phyloP scores from a whole-genome alignment of 2,329 filamentous ascomycete genomes.

The Cordyceps javanica region DNA sequence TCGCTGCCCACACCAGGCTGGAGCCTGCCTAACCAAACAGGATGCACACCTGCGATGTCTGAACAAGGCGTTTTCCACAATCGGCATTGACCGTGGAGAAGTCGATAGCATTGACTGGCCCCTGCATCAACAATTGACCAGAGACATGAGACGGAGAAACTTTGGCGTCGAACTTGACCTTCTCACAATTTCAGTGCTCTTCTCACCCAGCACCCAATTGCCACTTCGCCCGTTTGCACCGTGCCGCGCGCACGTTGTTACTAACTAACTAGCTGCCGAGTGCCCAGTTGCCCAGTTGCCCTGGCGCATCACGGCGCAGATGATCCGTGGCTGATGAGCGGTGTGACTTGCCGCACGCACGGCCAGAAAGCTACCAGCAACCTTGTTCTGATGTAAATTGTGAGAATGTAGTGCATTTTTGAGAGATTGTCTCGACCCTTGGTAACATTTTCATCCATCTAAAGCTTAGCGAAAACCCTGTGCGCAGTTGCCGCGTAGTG shows the following conservation, averaged over 20 bases:
- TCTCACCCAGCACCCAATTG: neutral
- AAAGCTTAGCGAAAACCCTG: neutral
- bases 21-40: neutral
- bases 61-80: neutral
- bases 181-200: neutral
- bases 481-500: neutral
- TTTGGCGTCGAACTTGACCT: neutral
- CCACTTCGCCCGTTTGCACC: neutral
- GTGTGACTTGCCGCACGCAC: neutral
- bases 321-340: neutral
- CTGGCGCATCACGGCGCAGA: neutral
- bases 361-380: neutral
- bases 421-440: too few relatives aligned
- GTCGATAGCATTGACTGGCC: neutral
- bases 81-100: neutral
- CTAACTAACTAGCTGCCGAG: neutral
- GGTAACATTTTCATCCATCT: neutral
- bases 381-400: neutral
- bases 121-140: neutral
- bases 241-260: neutral
- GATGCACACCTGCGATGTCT: neutral
- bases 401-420: too few relatives aligned
- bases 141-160: neutral
- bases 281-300: neutral
- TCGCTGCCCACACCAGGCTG: slow-evolving; percentile 7